phyloP scores from a whole-genome alignment of 345 rosid genomes.

The Eucalyptus leucophloia region DNA sequence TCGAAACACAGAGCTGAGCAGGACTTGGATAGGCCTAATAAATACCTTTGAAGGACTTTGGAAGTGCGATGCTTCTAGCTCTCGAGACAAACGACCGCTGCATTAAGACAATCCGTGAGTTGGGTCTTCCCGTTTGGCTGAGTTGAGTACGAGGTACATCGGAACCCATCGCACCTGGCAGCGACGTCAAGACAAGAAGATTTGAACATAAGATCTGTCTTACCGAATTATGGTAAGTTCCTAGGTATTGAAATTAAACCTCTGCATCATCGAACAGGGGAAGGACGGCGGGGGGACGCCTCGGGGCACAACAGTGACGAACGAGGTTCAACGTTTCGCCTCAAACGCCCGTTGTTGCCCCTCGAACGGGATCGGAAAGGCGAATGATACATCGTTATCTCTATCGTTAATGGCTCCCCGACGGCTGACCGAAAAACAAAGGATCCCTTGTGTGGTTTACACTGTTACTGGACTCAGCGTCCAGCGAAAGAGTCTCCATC shows the following conservation, averaged over 20 bases:
- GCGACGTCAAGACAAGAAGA: not conserved
- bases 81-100: not conserved
- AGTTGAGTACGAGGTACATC: not conserved
- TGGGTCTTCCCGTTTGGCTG: not conserved
- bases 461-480: not conserved
- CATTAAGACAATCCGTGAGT: not conserved
- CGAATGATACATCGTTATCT: too few species aligned
- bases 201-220: not conserved
- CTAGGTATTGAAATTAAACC: not conserved
- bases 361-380: not conserved
- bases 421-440: too few species aligned
- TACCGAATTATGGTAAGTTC: not conserved
- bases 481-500: not conserved
- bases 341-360: not conserved
- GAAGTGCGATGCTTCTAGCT: not conserved
- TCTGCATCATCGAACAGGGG: not conserved
- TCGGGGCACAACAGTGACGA: not conserved
- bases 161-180: not conserved
- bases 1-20: not conserved
- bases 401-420: not conserved
- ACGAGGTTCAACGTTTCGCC: not conserved
- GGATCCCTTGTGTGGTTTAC: not conserved
- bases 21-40: not conserved
- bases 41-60: not conserved
- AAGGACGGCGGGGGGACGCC: not conserved